Percentiles rank a stretch among this genome's conserved stretches.
These are phyloP conservation scores for Colletotrichum abscissum DNA, from an alignment of 2,329 filamentous ascomycete genomes.

Conservation along the genomic window DNA sequence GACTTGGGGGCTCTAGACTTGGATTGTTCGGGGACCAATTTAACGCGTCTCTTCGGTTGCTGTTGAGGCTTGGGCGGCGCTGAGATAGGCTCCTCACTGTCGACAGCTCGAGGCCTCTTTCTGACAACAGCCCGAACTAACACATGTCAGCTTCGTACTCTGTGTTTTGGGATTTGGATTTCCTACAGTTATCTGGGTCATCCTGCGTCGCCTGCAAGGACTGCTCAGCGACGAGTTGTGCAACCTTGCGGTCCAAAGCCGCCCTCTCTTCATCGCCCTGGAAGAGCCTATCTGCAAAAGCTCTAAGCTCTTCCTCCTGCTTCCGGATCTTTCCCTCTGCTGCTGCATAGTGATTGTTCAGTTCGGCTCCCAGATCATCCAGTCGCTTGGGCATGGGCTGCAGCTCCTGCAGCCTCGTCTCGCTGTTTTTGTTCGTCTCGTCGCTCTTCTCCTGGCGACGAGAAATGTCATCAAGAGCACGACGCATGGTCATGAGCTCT, in stretches of 20 bases:
- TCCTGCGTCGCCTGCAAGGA: not conserved
- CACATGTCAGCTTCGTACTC: not conserved
- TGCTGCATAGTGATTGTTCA: not conserved
- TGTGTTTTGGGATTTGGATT: not conserved
- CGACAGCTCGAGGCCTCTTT: not conserved
- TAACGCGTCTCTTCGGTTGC: not conserved
- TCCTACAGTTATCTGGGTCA: not conserved
- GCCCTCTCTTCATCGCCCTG: not conserved
- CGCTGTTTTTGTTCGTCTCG: not conserved
- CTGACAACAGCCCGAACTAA: not conserved
- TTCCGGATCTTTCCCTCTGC: constrained; percentile 3
- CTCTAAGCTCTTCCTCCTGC: not conserved
- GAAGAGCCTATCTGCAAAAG: not conserved
- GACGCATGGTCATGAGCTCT: constrained; percentile 3
- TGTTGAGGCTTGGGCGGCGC: not conserved
- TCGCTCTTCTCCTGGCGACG: not conserved
- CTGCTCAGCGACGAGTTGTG: not conserved
- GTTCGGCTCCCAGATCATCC: constrained; percentile 3
- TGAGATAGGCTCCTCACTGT: not conserved
- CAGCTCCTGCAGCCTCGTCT: not conserved
- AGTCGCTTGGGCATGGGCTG: constrained; percentile 9
- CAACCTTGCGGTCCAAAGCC: not conserved
- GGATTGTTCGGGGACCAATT: not conserved
- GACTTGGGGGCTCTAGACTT: not conserved
- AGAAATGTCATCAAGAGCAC: not conserved